These are phyloP conservation scores for Verbena officinalis DNA, from an alignment of 257 asterid genomes.

Conservation along the genomic window DNA sequence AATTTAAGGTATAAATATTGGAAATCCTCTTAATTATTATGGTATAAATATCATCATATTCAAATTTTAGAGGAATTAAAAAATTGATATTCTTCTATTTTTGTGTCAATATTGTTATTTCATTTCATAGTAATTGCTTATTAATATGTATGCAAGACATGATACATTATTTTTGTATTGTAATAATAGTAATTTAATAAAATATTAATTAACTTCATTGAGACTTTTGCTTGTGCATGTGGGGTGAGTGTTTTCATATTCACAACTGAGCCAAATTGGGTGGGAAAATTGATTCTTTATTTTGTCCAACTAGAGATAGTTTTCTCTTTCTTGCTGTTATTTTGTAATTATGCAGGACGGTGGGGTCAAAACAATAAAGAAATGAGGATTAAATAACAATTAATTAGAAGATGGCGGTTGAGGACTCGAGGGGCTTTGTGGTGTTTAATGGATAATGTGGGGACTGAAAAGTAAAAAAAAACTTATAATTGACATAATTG, in stretches of 20 bases:
- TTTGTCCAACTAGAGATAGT: constrained; percentile 14
- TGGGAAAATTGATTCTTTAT: constrained; percentile 21
- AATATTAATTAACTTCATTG: no score
- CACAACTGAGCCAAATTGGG: constrained; percentile 26
- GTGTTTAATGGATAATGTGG: constrained; percentile 36
- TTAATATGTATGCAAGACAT: no score
- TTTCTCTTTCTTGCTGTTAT: constrained; percentile 46
- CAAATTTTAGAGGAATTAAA: no score
- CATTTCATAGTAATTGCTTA: no score
- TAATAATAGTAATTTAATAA: no score
- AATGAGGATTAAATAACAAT: constrained; percentile 12
- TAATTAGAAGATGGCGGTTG: constrained; percentile 18
- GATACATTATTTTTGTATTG: no score
- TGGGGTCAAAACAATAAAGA: constrained; percentile 39
- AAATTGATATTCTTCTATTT: no score
- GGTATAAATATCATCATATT: no score
- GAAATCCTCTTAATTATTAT: no score
- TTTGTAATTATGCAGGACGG: constrained; percentile 49
- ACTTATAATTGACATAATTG: constrained; percentile 15
- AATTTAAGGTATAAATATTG: no score
- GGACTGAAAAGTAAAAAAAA: constrained; percentile 17
- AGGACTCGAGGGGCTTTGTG: constrained; percentile 31
- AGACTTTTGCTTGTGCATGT: constrained; percentile 26
- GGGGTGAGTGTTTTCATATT: constrained; percentile 31
- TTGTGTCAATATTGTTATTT: no score